Evolutionary conservation across 306 rosid species (phyloP).

Genomic region (Vicia sativa): DNA sequence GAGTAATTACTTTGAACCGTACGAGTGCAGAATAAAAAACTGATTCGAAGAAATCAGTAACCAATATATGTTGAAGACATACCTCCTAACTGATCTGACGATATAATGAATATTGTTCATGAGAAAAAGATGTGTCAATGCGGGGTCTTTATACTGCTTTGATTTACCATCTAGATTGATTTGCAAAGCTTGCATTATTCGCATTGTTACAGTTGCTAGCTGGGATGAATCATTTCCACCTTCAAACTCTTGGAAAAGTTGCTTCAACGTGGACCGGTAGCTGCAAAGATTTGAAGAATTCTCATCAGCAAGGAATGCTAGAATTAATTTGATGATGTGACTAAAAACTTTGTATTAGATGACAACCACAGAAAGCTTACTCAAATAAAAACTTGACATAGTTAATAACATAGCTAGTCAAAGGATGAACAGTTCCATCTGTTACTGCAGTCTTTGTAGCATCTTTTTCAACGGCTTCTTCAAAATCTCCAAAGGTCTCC

Average conservation of each 20-base stretch:
- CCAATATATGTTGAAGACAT: slow-evolving; percentile 30
- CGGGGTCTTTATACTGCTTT: slow-evolving; percentile 82
- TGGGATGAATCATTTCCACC: slow-evolving; percentile 69
- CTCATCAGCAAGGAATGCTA: slow-evolving; percentile 10
- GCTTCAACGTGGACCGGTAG: slow-evolving; percentile 94
- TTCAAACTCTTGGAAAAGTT: slow-evolving; percentile 89
- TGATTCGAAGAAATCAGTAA: slow-evolving; percentile 32
- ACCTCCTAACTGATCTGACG: slow-evolving; percentile 95
- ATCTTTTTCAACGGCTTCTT: slow-evolving; percentile 95
- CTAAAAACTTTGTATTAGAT: slow-evolving; percentile 10
- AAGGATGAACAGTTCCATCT: slow-evolving; percentile 98
- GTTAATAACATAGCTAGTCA: slow-evolving; percentile 96
- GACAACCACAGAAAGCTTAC: slow-evolving; percentile 56
- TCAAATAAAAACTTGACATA: slow-evolving; percentile 94
- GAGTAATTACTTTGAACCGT: slow-evolving; percentile 12
- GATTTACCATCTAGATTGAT: slow-evolving; percentile 95
- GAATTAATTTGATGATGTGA: slow-evolving; percentile 31
- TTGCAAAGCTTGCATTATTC: slow-evolving; percentile 96
- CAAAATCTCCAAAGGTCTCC: slow-evolving; percentile 95
- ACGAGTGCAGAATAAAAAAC: slow-evolving; percentile 27
- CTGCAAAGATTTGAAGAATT: slow-evolving; percentile 49
- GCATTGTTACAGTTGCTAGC: slow-evolving; percentile 85
- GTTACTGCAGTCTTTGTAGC: slow-evolving; percentile 94
- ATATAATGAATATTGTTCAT: slow-evolving; percentile 98
- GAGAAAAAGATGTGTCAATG: slow-evolving; percentile 88